Base-by-base conservation (phyloP, 225 moss, liverwort and hornwort genomes). In the Anthoceros angustus region DNA sequence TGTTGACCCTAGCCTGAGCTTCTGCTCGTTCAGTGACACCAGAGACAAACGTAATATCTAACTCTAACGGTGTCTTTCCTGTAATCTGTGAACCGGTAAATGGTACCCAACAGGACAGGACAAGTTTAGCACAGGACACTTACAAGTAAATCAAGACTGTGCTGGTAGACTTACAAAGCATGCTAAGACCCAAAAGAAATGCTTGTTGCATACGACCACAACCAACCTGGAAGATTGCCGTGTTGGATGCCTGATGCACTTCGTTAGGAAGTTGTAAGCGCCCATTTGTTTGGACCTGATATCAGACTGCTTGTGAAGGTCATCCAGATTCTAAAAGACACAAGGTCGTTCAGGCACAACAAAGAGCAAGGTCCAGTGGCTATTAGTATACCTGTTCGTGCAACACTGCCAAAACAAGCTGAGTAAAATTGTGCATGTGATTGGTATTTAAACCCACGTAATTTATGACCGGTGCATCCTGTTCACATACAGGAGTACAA, bases 41-140 rank as follows among this genome's bases (percentile, higher is more conserved):
- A 24, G 95, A 89, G 18, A 98, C 73, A 75, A 98, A 92, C 55
- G 83, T 83, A 40, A 86, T 32, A 48, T 98, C 92, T 69, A 89
- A 67, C 25, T 87, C 86, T 41, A 89, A 77, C 66, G 92, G 91
- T 62, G 77, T 72, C 63, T 66, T 70, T 63, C 91, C 88, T 61
- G 87, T 78, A 38, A 98, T 74, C 92, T 92, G 86, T 64, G 69
- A 71, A 65, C 25, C 64, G 39, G 40, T n/a, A 16, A 32, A 32
- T 32, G 32, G 32, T 32, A 32, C 2, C 32, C 1, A 4, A 32
- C 32, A 32, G 32, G 4, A 4, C 32, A 32, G 5, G n/a, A 41
- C 25, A 39, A 8, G 1, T 38, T 39, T 10, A 65, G 40, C 7
- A 65, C 15, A 14, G 38, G 41, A 66, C 42, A 25, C 39, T 39